Percentiles rank a stretch among this genome's conserved stretches.
These are phyloP conservation scores for Ophiorrhiza pumila DNA, from an alignment of 257 asterid genomes.

Conservation along the genomic window DNA sequence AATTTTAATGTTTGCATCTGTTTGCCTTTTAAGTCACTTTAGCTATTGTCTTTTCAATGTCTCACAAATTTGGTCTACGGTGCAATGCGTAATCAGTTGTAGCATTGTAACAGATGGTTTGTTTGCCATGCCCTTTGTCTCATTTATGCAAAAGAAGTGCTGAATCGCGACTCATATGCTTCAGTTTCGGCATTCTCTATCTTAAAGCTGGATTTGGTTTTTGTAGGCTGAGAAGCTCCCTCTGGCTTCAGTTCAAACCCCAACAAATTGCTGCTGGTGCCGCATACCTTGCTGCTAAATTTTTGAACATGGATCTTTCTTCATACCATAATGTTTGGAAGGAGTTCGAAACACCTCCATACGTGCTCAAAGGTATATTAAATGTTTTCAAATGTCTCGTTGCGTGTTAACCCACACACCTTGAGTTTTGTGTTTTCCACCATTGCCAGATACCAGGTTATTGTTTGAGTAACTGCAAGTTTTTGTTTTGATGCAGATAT, in stretches of 20 bases:
- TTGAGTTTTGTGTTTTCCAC: background rate
- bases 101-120: slow-evolving; percentile 42
- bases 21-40: slow-evolving; percentile 19
- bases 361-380: slow-evolving; percentile 68
- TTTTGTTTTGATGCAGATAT: slow-evolving; percentile 21
- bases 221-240: slow-evolving; percentile 87
- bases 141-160: background rate
- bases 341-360: slow-evolving; percentile 77
- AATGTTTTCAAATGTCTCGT: slow-evolving; percentile 1
- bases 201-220: slow-evolving; percentile 15
- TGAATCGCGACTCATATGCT: background rate
- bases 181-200: background rate
- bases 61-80: slow-evolving; percentile 27
- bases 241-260: slow-evolving; percentile 99
- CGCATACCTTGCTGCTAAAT: slow-evolving; percentile 95
- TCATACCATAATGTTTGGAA: slow-evolving; percentile 70
- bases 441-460: no score
- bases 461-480: background rate
- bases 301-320: slow-evolving; percentile 69
- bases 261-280: slow-evolving; percentile 99
- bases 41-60: slow-evolving; percentile 25
- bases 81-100: slow-evolving; percentile 26
- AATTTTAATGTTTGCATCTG: slow-evolving; percentile 6
- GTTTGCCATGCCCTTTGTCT: slow-evolving; percentile 21
- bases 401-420: background rate